Evolutionary conservation across 2,329 filamentous ascomycete species (phyloP), one percentile per base, ranked within the genome.

Genomic region (Coniochaeta ligniaria): DNA sequence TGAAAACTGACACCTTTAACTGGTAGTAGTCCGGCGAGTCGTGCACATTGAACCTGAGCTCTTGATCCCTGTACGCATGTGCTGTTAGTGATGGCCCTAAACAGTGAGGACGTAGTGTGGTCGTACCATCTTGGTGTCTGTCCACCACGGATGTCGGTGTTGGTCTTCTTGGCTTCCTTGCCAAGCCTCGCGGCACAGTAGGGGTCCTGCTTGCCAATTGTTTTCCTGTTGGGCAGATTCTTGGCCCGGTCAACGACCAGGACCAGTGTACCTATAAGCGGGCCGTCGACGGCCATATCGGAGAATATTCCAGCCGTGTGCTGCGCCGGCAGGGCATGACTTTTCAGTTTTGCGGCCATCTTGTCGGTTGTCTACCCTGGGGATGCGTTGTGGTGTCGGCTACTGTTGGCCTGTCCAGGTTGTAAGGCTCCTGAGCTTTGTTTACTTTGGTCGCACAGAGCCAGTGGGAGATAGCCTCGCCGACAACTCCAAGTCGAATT

Each of bases 171-270:
- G 56, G 95, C 95, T 76, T 98, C 93, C 75, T 99, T 99, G 36
- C 94, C 95, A 54, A 99, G 78, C 59, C 95, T 83, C 35, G 92
- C 93, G 41, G 95, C 95, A 75, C 93, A 97, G 75, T 98, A 99
- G 0, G 95, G 94, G 72, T 98, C 93, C 78, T 99, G 95, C 77
- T 99, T 99, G 60, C 95, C 95, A 80, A 99, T 97, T 6, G 92
- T 95, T 80, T 96, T 96, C 67, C 92, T 81, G 76, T 99, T 99
- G 58, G 95, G 95, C 67, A 99, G 78, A 73, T 99, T 99, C 84
- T 96, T 98, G 59, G 93, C 95, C 67, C 93, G 85, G 77, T 99
- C 95, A 70, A 98, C 86, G 69, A 99, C 88, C 61, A 92, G 84
- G 55, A 99, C 92, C 67, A 99, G 80, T 1, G 93, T 98, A 66